A percentile compares a stretch with the other conserved stretches of the same genome.
These are phyloP conservation scores for Phialemonium atrogriseum DNA, from an alignment of 2,329 filamentous ascomycete species.

Conservation along the genomic window DNA sequence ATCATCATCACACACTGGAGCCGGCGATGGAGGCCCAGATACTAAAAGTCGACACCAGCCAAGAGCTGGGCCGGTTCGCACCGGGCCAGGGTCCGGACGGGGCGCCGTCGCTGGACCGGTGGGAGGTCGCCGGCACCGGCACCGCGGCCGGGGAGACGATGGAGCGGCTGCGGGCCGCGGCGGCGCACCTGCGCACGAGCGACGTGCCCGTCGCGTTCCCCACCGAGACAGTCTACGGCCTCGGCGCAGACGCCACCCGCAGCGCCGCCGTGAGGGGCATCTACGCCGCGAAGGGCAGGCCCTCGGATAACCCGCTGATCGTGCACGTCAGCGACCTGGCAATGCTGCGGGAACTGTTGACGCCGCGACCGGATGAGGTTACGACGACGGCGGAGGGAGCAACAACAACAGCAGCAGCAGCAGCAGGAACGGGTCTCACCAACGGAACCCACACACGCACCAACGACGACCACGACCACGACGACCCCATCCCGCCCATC, in stretches of 20 bases:
- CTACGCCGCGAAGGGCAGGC: slow-evolving; percentile 81
- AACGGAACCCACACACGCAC: slow-evolving; percentile 1
- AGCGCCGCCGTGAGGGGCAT: slow-evolving; percentile 82
- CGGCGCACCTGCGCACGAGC: slow-evolving; percentile 53
- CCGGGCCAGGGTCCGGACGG: no score
- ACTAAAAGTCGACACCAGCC: slow-evolving; percentile 10
- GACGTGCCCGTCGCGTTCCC: slow-evolving; percentile 86
- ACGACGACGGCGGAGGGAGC: slow-evolving; percentile 6
- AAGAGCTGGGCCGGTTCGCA: no score
- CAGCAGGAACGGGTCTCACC: no score
- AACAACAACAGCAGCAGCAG: no score
- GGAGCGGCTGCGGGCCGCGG: slow-evolving; percentile 51
- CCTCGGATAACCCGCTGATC: slow-evolving; percentile 92
- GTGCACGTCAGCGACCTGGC: slow-evolving; percentile 77
- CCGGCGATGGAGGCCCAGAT: slow-evolving; percentile 13
- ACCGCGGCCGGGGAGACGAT: slow-evolving; percentile 21
- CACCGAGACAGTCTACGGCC: slow-evolving; percentile 94
- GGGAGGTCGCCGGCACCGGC: slow-evolving; percentile 8
- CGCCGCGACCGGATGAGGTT: slow-evolving; percentile 9
- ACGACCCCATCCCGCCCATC: slow-evolving; percentile 55
- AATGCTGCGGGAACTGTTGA: slow-evolving; percentile 62
- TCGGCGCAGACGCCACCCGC: slow-evolving; percentile 91
- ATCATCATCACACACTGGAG: not conserved
- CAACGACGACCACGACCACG: slow-evolving; percentile 1
- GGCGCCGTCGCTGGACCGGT: slow-evolving; percentile 9